Evolutionary conservation across 2,329 filamentous ascomycete genomes (phyloP).

Genomic region (Neofusicoccum cordaticola): DNA sequence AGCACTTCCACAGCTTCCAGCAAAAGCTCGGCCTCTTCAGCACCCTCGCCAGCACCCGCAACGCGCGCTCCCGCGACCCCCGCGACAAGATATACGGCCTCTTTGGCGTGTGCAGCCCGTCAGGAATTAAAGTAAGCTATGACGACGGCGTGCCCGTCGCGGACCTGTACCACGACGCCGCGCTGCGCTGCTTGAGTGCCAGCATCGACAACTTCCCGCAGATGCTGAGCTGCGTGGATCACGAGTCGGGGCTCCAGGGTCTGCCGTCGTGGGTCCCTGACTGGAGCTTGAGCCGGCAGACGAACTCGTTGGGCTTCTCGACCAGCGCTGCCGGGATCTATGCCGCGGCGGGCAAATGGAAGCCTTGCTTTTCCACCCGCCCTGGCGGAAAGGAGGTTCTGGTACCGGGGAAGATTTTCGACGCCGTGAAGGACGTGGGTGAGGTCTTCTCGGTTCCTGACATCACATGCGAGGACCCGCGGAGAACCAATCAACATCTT

Average conservation of each 20-base stretch:
- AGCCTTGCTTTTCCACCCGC: neutral
- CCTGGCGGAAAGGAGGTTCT: neutral
- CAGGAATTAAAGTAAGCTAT: slow-evolving; percentile 22
- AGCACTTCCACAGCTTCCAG: neutral
- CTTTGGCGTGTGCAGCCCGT: slow-evolving; percentile 21
- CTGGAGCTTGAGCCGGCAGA: slow-evolving; percentile 24
- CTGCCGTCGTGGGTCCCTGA: slow-evolving; percentile 27
- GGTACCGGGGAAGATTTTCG: neutral
- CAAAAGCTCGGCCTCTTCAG: slow-evolving; percentile 13
- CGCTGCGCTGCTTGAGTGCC: slow-evolving; percentile 7
- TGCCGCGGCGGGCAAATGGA: slow-evolving; percentile 16
- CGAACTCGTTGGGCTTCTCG: slow-evolving; percentile 23
- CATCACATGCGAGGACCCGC: slow-evolving; percentile 21
- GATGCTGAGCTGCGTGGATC: slow-evolving; percentile 25
- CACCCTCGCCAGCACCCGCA: slow-evolving; percentile 23
- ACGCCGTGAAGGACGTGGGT: neutral
- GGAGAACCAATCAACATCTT: slow-evolving; percentile 15
- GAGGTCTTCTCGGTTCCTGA: slow-evolving; percentile 11
- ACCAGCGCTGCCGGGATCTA: slow-evolving; percentile 25
- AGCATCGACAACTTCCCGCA: slow-evolving; percentile 15
- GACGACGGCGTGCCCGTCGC: neutral
- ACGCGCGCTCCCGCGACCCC: slow-evolving; percentile 23
- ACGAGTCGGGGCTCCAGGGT: slow-evolving; percentile 19
- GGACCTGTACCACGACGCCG: neutral
- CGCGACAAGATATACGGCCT: slow-evolving; percentile 30